A percentile compares a stretch with the other conserved stretches of the same genome.
phyloP scores from a whole-genome alignment of 2,329 filamentous ascomycete genomes.

The Leptographium flavum region DNA sequence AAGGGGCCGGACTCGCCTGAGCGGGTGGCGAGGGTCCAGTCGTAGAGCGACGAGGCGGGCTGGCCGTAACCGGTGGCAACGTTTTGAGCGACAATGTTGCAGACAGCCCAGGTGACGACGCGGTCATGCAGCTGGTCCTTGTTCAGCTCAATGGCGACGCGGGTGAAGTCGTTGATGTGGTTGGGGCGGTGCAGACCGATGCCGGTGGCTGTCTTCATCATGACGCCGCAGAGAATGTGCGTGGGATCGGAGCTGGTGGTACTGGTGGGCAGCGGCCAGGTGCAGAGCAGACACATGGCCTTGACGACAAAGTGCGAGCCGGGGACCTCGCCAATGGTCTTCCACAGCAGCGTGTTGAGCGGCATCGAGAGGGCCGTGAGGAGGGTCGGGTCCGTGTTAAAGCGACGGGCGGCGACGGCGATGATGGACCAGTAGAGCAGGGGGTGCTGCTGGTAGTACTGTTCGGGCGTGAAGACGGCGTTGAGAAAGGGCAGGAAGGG shows the following conservation, averaged over 20 bases:
- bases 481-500: constrained; percentile 66
- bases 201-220: constrained; percentile 79
- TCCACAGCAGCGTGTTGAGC: constrained; percentile 60
- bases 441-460: constrained; percentile 63
- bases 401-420: constrained; percentile 60
- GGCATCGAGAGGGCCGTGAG: constrained; percentile 54
- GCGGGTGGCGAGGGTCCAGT: constrained; percentile 53
- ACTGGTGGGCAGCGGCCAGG: constrained; percentile 72
- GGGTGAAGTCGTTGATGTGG: constrained; percentile 70
- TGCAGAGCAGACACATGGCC: constrained; percentile 64
- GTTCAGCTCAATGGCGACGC: constrained; percentile 59
- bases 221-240: constrained; percentile 66
- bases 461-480: constrained; percentile 49
- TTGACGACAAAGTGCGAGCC: constrained; percentile 72
- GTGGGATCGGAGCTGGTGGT: constrained; percentile 69
- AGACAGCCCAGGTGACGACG: constrained; percentile 69
- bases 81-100: constrained; percentile 70
- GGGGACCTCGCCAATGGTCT: constrained; percentile 61
- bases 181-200: constrained; percentile 71
- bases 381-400: constrained; percentile 45
- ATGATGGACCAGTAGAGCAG: constrained; percentile 79
- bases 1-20: constrained; percentile 46
- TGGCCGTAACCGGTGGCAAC: constrained; percentile 76
- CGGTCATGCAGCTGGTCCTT: constrained; percentile 69
- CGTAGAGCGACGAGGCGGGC: constrained; percentile 63